Evolutionary conservation across 2,329 filamentous ascomycete species (phyloP).

Genomic region (Hymenoscyphus fructigenus): DNA sequence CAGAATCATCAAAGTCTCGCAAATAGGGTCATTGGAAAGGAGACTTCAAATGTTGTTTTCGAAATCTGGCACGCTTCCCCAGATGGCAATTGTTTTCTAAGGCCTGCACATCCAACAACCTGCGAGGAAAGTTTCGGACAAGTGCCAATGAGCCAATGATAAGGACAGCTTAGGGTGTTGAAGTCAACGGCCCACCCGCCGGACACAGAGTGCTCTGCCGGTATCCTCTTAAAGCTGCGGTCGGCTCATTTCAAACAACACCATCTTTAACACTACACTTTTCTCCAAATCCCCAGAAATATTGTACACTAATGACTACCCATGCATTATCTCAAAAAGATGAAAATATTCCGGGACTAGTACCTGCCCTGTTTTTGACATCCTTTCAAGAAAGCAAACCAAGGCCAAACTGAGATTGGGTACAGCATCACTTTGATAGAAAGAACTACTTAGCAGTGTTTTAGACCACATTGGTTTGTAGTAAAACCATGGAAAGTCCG

Average conservation of each 20-base stretch:
- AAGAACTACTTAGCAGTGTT: constrained; percentile 1
- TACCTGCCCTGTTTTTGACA: constrained; percentile 5
- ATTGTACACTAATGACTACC: constrained; percentile 60
- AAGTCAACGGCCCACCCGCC: constrained; percentile 43
- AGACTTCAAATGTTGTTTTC: constrained; percentile 49
- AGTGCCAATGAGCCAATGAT: constrained; percentile 47
- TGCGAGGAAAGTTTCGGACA: constrained; percentile 60
- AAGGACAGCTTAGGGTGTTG: constrained; percentile 52
- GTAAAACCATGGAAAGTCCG: too few relatives aligned
- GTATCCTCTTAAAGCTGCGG: constrained; percentile 52
- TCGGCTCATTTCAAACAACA: constrained; percentile 56
- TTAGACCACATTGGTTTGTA: too few relatives aligned
- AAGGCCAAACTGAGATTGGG: constrained; percentile 37
- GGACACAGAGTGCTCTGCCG: constrained; percentile 52
- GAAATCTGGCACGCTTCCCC: constrained; percentile 65
- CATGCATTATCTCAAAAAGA: too few relatives aligned
- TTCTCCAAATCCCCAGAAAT: constrained; percentile 48
- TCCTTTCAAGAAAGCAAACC: constrained; percentile 21
- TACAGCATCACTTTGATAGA: constrained; percentile 36
- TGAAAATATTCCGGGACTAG: too few relatives aligned
- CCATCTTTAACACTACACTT: too few relatives aligned
- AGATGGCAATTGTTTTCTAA: constrained; percentile 52
- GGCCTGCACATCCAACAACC: constrained; percentile 64
- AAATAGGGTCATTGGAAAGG: too few relatives aligned
- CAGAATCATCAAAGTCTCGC: constrained; percentile 58